Percentiles rank a stretch among this genome's conserved stretches.
These are phyloP conservation scores for Lantana camara DNA, from an alignment of 257 asterid genomes.

Conservation along the genomic window DNA sequence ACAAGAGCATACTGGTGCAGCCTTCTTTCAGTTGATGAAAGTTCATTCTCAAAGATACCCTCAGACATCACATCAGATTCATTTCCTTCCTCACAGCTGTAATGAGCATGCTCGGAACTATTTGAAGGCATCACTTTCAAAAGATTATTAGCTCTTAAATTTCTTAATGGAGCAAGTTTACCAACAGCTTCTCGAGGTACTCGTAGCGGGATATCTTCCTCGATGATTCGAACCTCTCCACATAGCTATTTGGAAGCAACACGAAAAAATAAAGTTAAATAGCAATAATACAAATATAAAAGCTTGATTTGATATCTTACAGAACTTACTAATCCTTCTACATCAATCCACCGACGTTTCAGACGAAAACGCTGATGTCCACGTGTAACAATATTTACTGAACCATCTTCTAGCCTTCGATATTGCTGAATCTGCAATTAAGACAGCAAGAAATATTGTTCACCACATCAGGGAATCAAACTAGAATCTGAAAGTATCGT, in stretches of 20 bases:
- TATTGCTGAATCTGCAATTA: constrained; percentile 81
- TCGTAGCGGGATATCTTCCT: constrained; percentile 86
- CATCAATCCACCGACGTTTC: constrained; percentile 81
- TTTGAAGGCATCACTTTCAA: constrained; percentile 29
- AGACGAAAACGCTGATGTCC: constrained; percentile 96
- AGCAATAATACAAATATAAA: constrained; percentile 19
- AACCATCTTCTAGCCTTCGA: constrained; percentile 89
- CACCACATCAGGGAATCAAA: constrained; percentile 13
- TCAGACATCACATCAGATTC: constrained; percentile 84
- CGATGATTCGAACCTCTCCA: constrained; percentile 81
- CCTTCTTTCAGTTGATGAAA: constrained; percentile 75
- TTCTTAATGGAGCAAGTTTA: constrained; percentile 59
- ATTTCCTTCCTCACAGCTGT: constrained; percentile 54
- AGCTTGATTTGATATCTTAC: constrained; percentile 20
- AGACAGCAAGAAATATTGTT: constrained; percentile 6
- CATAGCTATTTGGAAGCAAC: constrained; percentile 54
- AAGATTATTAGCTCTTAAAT: constrained; percentile 33
- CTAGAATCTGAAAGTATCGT: constrained; percentile 6
- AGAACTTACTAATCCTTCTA: constrained; percentile 76
- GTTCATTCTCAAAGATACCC: constrained; percentile 84
- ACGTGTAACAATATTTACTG: constrained; percentile 85
- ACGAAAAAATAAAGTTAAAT: constrained; percentile 14
- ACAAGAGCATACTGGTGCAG: constrained; percentile 72
- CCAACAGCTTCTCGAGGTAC: constrained; percentile 90
- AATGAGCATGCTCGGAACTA: constrained; percentile 31